A percentile compares a stretch with the other conserved stretches of the same genome.
These are phyloP conservation scores for Penicillium sp. DNA, from an alignment of 2,329 filamentous ascomycete species.

Conservation along the genomic window DNA sequence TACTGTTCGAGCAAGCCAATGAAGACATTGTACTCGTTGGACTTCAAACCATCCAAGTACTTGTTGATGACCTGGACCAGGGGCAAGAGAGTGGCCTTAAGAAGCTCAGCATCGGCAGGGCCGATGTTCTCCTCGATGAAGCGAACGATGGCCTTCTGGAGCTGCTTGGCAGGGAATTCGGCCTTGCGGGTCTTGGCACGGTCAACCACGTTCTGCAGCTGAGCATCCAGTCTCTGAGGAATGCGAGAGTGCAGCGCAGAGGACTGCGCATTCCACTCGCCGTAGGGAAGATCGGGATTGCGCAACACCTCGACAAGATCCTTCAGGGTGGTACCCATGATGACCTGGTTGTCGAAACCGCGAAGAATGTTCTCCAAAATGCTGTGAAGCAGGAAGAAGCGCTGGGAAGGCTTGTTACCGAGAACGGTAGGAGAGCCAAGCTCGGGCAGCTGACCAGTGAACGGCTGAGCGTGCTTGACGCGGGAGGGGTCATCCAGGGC, in stretches of 20 bases:
- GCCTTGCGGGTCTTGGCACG: constrained; percentile 71
- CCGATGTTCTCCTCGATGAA: constrained; percentile 86
- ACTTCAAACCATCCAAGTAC: constrained; percentile 86
- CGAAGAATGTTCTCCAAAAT: constrained; percentile 84
- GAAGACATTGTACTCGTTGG: constrained; percentile 83
- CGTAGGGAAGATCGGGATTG: constrained; percentile 86
- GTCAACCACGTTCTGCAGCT: constrained; percentile 82
- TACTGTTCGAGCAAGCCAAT: constrained; percentile 77
- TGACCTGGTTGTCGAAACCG: constrained; percentile 95
- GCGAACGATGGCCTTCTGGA: constrained; percentile 78
- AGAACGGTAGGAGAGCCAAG: constrained; percentile 83
- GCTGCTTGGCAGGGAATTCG: constrained; percentile 89
- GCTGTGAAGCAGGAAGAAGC: constrained; percentile 72
- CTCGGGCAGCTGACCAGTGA: constrained; percentile 84
- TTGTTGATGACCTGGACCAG: constrained; percentile 73
- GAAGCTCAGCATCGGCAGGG: constrained; percentile 67
- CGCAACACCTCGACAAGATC: constrained; percentile 88
- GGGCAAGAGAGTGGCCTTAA: constrained; percentile 72
- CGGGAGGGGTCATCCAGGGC: constrained; percentile 92
- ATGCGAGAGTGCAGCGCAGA: constrained; percentile 96
- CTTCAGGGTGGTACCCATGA: constrained; percentile 84
- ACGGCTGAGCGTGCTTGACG: constrained; percentile 94
- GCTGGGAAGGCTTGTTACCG: constrained; percentile 87
- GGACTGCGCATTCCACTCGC: constrained; percentile 94
- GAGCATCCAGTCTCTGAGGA: constrained; percentile 85